Evolutionary conservation across 2,329 filamentous ascomycete species (phyloP).

Genomic region (Alternaria longipes): DNA sequence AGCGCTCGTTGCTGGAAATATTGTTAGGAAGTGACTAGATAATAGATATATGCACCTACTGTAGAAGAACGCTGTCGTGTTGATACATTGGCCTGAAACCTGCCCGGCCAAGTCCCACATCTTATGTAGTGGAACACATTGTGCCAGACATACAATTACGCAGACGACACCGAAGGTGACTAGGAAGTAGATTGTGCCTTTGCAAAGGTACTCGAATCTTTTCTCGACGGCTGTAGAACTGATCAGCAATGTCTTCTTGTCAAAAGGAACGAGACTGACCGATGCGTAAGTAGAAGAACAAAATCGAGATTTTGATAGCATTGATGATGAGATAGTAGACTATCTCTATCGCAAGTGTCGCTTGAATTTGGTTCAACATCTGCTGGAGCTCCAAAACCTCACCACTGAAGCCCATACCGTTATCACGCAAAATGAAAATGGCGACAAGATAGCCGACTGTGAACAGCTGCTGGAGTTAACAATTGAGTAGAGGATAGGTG

Average conservation of each 20-base stretch:
- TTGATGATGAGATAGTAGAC: conserved; percentile 43
- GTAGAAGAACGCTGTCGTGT: conserved; percentile 41
- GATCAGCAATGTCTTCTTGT: not conserved
- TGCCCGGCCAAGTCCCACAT: conserved; percentile 46
- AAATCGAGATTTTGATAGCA: conserved; percentile 47
- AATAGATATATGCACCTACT: not conserved
- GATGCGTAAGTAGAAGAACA: conserved; percentile 48
- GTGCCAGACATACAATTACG: conserved; percentile 35
- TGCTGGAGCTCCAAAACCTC: conserved; percentile 24
- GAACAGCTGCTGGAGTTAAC: conserved; percentile 24
- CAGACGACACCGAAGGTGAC: conserved; percentile 35
- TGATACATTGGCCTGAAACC: conserved; percentile 43
- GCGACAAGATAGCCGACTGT: conserved; percentile 38
- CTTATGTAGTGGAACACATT: conserved; percentile 45
- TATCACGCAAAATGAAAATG: conserved; percentile 30
- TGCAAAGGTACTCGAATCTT: conserved; percentile 31
- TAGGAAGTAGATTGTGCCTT: conserved; percentile 39
- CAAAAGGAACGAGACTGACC: conserved; percentile 28
- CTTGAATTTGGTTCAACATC: conserved; percentile 32
- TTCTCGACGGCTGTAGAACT: conserved; percentile 31
- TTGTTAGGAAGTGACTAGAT: not conserved
- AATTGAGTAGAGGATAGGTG: not conserved
- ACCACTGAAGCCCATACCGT: conserved; percentile 40
- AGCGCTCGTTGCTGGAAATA: not conserved
- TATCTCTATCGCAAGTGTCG: conserved; percentile 42